phyloP scores from a whole-genome alignment of 179 eudicot species.

The Nepenthes alata region DNA sequence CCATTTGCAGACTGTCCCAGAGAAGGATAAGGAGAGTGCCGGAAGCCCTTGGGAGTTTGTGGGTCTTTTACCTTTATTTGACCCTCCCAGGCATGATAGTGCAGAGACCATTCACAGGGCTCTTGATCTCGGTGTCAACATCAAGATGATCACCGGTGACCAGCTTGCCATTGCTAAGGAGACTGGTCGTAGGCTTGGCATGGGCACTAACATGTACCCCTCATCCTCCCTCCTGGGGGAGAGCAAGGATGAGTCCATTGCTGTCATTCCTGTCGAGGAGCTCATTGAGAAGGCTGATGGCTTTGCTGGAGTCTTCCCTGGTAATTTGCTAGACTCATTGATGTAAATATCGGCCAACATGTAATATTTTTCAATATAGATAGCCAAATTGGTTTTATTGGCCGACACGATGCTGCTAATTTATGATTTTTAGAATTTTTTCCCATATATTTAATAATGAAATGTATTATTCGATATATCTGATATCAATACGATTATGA shows the following conservation, averaged over 20 bases:
- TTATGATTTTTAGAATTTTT: too few species aligned
- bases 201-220: constrained; percentile 95
- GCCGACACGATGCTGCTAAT: too few species aligned
- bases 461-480: too few species aligned
- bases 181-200: constrained; percentile 85
- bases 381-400: too few species aligned
- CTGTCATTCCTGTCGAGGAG: constrained; percentile 64
- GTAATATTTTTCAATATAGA: too few species aligned
- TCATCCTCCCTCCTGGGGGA: constrained; percentile 80
- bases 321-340: constrained; percentile 12
- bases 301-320: constrained; percentile 93
- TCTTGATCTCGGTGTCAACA: constrained; percentile 73
- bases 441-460: too few species aligned
- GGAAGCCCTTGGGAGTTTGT: constrained; percentile 74
- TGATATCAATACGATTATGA: too few species aligned
- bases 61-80: constrained; percentile 72
- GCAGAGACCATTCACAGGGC: constrained; percentile 83
- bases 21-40: constrained; percentile 66
- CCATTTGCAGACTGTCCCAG: constrained; percentile 43
- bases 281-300: constrained; percentile 93
- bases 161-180: constrained; percentile 88
- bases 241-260: constrained; percentile 48
- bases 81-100: constrained; percentile 92
- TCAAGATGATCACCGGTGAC: constrained; percentile 96
- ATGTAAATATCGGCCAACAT: too few species aligned